These are phyloP conservation scores for Prasinococcaceae sp. DNA, from an alignment of 139 green algal genomes.

Conservation along the genomic window DNA sequence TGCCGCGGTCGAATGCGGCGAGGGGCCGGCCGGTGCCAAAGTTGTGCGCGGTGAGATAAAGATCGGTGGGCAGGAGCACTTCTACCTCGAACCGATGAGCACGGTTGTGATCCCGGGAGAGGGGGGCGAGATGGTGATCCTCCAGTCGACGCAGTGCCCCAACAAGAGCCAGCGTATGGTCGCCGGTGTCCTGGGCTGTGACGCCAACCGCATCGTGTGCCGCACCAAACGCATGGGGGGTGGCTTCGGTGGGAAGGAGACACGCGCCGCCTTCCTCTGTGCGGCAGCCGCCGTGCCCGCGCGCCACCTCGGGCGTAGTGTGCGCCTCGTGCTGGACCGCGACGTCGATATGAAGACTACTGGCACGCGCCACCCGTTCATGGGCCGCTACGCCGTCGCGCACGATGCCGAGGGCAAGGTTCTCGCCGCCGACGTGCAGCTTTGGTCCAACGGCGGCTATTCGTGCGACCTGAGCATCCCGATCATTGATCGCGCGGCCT, in stretches of 20 bases:
- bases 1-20: not conserved
- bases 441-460: conserved; percentile 83
- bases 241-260: conserved; percentile 96
- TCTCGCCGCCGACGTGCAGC: conserved; percentile 53
- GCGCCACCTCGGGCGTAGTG: conserved; percentile 45
- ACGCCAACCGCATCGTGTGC: conserved; percentile 35
- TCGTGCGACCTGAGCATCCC: conserved; percentile 57
- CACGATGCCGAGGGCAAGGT: conserved; percentile 36
- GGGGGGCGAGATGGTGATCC: conserved; percentile 57
- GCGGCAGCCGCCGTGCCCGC: conserved; percentile 58
- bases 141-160: conserved; percentile 55
- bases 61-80: conserved; percentile 88
- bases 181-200: not conserved
- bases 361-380: conserved; percentile 58
- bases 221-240: conserved; percentile 83
- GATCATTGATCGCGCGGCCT: conserved; percentile 78
- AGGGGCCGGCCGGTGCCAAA: conserved; percentile 18
- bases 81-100: conserved; percentile 87
- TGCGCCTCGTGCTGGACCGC: conserved; percentile 66
- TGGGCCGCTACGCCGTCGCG: conserved; percentile 55
- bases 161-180: conserved; percentile 3
- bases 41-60: conserved; percentile 36
- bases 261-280: conserved; percentile 57
- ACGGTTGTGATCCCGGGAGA: conserved; percentile 66
- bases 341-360: conserved; percentile 85